A percentile compares a stretch with the other conserved stretches of the same genome.
phyloP scores from a whole-genome alignment of 2,329 filamentous ascomycete genomes.

The Aspergillus puulaauensis region DNA sequence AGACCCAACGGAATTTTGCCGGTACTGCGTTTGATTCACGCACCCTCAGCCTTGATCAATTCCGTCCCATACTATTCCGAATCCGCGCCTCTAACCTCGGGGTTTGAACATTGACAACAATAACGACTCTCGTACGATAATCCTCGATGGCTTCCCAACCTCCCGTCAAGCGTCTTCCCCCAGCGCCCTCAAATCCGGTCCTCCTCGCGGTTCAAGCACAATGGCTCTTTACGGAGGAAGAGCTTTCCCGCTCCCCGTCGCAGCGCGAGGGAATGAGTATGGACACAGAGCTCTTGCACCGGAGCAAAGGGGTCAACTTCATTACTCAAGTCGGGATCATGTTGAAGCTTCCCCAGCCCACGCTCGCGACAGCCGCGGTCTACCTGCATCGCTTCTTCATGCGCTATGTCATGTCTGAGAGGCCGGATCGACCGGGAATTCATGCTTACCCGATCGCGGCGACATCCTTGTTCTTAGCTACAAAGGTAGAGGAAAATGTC shows the following conservation, averaged over 20 bases:
- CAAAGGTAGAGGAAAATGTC: slow-evolving; percentile 96
- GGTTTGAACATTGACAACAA: neutral
- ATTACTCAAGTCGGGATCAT: slow-evolving; percentile 92
- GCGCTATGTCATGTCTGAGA: slow-evolving; percentile 76
- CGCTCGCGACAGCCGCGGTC: slow-evolving; percentile 84
- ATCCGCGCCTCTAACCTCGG: neutral
- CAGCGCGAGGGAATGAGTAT: slow-evolving; percentile 76
- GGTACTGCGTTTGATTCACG: neutral
- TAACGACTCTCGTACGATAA: neutral
- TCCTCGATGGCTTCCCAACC: slow-evolving; percentile 29
- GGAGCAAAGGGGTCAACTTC: slow-evolving; percentile 94
- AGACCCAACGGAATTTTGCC: neutral
- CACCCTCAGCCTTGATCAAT: neutral
- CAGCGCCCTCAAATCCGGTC: slow-evolving; percentile 46
- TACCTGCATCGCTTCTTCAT: slow-evolving; percentile 98
- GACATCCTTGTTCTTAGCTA: slow-evolving; percentile 87
- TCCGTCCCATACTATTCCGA: neutral
- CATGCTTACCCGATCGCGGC: slow-evolving; percentile 95
- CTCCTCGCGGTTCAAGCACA: slow-evolving; percentile 63
- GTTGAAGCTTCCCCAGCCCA: slow-evolving; percentile 87
- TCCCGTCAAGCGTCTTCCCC: slow-evolving; percentile 29
- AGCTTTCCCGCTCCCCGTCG: slow-evolving; percentile 79
- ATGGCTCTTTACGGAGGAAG: slow-evolving; percentile 86
- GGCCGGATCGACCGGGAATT: slow-evolving; percentile 66
- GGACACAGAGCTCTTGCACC: slow-evolving; percentile 73